Conservation (phyloP, 306 rosid species). For the Pachyrhizus erosus region DNA sequence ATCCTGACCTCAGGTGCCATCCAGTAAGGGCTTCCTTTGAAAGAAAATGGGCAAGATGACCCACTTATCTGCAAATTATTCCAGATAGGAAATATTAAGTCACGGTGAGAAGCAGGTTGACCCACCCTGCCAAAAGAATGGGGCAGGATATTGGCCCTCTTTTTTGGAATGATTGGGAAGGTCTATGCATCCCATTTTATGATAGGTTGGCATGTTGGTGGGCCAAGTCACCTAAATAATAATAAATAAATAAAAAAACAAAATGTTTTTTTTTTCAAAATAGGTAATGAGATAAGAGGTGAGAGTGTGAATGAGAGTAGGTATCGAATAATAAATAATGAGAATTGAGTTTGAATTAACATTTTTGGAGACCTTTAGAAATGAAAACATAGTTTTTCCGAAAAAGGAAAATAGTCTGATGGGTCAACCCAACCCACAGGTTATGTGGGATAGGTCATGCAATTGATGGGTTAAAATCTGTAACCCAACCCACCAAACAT, state of each 20-base stretch:
- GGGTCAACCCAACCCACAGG: neutral
- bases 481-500: neutral
- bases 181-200: neutral
- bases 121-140: neutral
- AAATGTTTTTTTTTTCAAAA: neutral
- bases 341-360: neutral
- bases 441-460: neutral
- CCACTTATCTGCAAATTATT: slow-evolving; percentile 70
- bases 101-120: neutral
- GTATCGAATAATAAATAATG: neutral
- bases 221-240: too few species aligned
- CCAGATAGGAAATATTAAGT: slow-evolving; percentile 39
- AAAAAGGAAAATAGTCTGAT: neutral
- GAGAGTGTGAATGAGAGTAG: neutral
- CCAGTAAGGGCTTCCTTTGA: slow-evolving; percentile 98
- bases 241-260: neutral
- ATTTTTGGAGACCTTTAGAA: neutral
- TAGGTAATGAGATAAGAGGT: neutral
- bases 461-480: neutral
- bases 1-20: slow-evolving; percentile 95
- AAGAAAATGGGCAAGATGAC: slow-evolving; percentile 81
- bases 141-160: neutral
- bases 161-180: neutral
- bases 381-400: neutral
- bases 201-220: too few species aligned